Percentiles rank a stretch among this genome's conserved stretches.
Evolutionary conservation across 495 filamentous ascomycete genomes (phyloP).

Genomic region (Pseudoneurospora amorphoporcata): DNA sequence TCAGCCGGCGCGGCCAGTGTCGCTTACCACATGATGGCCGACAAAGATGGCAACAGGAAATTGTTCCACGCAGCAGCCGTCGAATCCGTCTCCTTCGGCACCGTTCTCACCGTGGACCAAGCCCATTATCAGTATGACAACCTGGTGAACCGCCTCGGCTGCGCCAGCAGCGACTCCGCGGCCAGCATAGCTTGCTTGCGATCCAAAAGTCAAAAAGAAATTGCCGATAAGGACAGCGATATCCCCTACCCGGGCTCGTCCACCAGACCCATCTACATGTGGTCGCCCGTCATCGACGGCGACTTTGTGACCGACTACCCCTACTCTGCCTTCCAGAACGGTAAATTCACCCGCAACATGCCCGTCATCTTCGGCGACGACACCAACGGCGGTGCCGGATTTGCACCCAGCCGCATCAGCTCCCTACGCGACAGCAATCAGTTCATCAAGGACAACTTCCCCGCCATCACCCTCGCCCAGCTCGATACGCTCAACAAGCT

Average conservation of each 20-base stretch:
- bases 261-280: conserved; percentile 37
- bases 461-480: conserved; percentile 42
- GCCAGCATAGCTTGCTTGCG: conserved; percentile 52
- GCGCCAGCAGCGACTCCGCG: conserved; percentile 20
- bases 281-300: conserved; percentile 49
- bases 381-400: conserved; percentile 61
- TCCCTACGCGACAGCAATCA: conserved; percentile 35
- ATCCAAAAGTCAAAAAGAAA: conserved; percentile 30
- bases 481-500: conserved; percentile 44
- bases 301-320: conserved; percentile 48
- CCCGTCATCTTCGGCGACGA: conserved; percentile 62
- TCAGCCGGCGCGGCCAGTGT: conserved; percentile 57
- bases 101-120: conserved; percentile 46
- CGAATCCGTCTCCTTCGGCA: conserved; percentile 56
- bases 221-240: conserved; percentile 45
- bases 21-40: conserved; percentile 51
- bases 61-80: conserved; percentile 55
- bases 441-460: conserved; percentile 57
- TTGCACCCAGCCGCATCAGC: conserved; percentile 42
- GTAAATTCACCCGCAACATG: conserved; percentile 50
- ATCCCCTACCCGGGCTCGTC: conserved; percentile 42
- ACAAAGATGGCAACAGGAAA: conserved; percentile 20
- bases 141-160: conserved; percentile 47
- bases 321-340: conserved; percentile 45
- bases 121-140: conserved; percentile 57